phyloP scores from a whole-genome alignment of 1,284 basidiomycete species.

The Lentinula novae-zelandiae region DNA sequence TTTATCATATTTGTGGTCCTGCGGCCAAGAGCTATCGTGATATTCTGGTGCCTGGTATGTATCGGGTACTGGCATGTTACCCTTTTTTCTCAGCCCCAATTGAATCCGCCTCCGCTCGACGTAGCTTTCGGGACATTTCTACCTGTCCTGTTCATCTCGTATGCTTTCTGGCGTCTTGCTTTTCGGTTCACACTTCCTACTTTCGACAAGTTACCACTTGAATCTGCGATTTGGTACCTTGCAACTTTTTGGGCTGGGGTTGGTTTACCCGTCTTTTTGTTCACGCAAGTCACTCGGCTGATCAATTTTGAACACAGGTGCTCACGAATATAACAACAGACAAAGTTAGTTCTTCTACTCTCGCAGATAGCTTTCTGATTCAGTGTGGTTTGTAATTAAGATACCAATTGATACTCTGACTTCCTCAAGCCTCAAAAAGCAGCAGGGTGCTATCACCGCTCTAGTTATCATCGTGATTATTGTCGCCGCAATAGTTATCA shows the following conservation, averaged over 20 bases:
- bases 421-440: conserved; percentile 62
- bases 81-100: conserved; percentile 75
- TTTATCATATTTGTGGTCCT: conserved; percentile 69
- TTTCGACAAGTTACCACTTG: conserved; percentile 67
- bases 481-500: conserved; percentile 56
- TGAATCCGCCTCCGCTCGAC: conserved; percentile 65
- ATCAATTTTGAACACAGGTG: conserved; percentile 22
- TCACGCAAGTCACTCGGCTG: not conserved
- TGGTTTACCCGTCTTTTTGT: not conserved
- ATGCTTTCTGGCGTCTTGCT: conserved; percentile 77
- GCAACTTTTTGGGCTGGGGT: conserved; percentile 78
- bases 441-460: conserved; percentile 69
- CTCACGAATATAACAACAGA: conserved; percentile 53
- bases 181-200: conserved; percentile 74
- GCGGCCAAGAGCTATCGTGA: conserved; percentile 66
- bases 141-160: conserved; percentile 75
- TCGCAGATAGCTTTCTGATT: not conserved
- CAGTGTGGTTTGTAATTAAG: conserved; percentile 36
- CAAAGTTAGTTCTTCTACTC: not conserved
- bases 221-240: conserved; percentile 72
- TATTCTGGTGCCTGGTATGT: conserved; percentile 77
- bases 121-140: conserved; percentile 75
- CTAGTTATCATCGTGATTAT: conserved; percentile 64
- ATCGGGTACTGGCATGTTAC: conserved; percentile 84
- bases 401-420: conserved; percentile 76